phyloP scores from a whole-genome alignment of 495 filamentous ascomycete species.

The Hypoxylon crocopeplum region DNA sequence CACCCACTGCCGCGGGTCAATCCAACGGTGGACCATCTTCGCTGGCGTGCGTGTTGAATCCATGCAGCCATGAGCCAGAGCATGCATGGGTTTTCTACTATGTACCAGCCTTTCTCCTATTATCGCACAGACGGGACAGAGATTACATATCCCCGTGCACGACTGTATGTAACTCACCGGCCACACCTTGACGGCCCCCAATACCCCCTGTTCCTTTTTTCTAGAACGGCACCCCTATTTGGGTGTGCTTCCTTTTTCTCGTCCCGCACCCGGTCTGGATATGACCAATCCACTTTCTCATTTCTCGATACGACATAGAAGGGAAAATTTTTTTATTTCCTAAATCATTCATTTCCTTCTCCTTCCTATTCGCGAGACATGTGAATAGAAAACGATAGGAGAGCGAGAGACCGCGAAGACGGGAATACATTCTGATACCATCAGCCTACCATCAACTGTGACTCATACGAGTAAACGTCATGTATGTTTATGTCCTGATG shows the following conservation, averaged over 20 bases:
- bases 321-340: constrained; percentile 40
- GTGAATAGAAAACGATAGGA: constrained; percentile 2
- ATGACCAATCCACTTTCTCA: constrained; percentile 40
- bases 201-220: constrained; percentile 17
- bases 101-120: constrained; percentile 12
- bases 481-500: constrained; percentile 47
- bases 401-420: constrained; percentile 11
- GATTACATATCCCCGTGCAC: constrained; percentile 20
- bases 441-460: constrained; percentile 35
- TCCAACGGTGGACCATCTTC: constrained; percentile 38
- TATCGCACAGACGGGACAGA: constrained; percentile 16
- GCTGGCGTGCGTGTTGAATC: constrained; percentile 24
- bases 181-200: constrained; percentile 42
- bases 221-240: constrained; percentile 44
- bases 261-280: constrained; percentile 21
- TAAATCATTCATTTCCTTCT: constrained; percentile 42
- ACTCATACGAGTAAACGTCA: constrained; percentile 45
- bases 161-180: constrained; percentile 37
- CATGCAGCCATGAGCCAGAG: constrained; percentile 34
- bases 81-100: constrained; percentile 10
- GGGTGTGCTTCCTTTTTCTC: constrained; percentile 37
- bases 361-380: constrained; percentile 15
- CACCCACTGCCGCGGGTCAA: constrained; percentile 44
- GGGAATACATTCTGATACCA: constrained; percentile 26
- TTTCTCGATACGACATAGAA: constrained; percentile 44